phyloP scores from a whole-genome alignment of 345 rosid genomes.

The Citrus cavaleriei region DNA sequence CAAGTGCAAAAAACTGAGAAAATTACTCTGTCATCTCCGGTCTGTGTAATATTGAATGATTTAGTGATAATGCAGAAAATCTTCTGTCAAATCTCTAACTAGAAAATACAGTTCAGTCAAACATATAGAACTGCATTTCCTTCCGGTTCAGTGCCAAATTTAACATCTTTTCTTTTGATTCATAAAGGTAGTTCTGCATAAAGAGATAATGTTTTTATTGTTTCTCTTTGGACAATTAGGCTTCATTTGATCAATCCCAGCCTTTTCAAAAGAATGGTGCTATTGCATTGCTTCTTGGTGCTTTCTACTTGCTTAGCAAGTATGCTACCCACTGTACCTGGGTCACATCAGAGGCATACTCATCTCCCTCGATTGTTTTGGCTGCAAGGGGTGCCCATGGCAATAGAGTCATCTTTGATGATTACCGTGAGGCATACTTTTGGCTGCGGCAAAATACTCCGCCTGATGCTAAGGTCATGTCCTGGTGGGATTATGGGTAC shows the following conservation, averaged over 20 bases:
- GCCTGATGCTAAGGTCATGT: conserved; percentile 95
- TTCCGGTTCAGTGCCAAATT: not conserved
- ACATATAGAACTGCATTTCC: not conserved
- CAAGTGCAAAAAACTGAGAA: not conserved
- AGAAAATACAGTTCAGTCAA: not conserved
- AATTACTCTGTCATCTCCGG: not conserved
- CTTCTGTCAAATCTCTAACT: not conserved
- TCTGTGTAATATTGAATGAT: not conserved
- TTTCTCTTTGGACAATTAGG: conserved; percentile 42
- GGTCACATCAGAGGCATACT: conserved; percentile 99
- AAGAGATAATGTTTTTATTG: conserved; percentile 2
- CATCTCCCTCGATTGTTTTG: conserved; percentile 96
- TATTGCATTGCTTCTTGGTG: conserved; percentile 78
- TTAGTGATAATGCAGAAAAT: not conserved
- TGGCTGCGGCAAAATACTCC: conserved; percentile 99
- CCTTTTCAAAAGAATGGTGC: conserved; percentile 93
- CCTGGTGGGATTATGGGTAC: conserved; percentile 99
- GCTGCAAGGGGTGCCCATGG: conserved; percentile 99
- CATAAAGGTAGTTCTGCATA: not conserved
- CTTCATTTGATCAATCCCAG: conserved; percentile 84
- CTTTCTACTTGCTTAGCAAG: conserved; percentile 84
- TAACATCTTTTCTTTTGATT: not conserved
- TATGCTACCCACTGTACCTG: conserved; percentile 93
- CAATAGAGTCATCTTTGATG: conserved; percentile 87
- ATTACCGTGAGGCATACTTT: conserved; percentile 98